Percentiles rank a stretch among this genome's conserved stretches.
Conservation (phyloP, 1,284 basidiomycete genomes). For the Crepidotus sp. region DNA sequence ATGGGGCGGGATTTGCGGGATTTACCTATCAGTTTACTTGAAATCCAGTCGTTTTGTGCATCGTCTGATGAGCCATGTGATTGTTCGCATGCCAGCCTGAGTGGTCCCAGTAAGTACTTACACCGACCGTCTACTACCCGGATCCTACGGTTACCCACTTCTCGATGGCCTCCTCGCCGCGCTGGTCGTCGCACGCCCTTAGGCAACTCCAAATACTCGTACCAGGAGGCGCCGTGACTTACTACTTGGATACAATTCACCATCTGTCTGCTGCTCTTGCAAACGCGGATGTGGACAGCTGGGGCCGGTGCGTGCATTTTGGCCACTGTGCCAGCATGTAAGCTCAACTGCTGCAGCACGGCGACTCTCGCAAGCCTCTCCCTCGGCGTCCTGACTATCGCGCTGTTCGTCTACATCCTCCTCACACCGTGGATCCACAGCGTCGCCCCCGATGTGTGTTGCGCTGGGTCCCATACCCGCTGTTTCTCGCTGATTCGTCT, state of each 20-base stretch:
- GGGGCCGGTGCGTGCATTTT: slow-evolving; percentile 24
- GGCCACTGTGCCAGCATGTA: background rate
- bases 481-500: background rate
- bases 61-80: slow-evolving; percentile 2
- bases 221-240: slow-evolving; percentile 55
- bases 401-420: slow-evolving; percentile 65
- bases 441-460: slow-evolving; percentile 56
- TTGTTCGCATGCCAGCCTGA: too few species aligned
- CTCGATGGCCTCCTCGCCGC: slow-evolving; percentile 11
- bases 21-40: background rate
- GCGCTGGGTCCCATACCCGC: background rate
- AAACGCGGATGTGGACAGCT: slow-evolving; percentile 30
- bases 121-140: too few species aligned
- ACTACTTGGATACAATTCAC: slow-evolving; percentile 38
- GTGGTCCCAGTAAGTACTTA: too few species aligned
- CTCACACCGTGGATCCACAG: slow-evolving; percentile 55
- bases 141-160: background rate
- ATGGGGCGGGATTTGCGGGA: background rate
- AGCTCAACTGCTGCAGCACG: slow-evolving; percentile 29
- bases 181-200: slow-evolving; percentile 15
- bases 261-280: slow-evolving; percentile 38
- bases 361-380: slow-evolving; percentile 40
- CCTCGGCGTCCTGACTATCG: slow-evolving; percentile 49
- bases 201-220: slow-evolving; percentile 43
- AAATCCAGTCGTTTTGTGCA: background rate